Base-by-base conservation (phyloP, 179 eudicot species). In the Patellifolia procumbens region DNA sequence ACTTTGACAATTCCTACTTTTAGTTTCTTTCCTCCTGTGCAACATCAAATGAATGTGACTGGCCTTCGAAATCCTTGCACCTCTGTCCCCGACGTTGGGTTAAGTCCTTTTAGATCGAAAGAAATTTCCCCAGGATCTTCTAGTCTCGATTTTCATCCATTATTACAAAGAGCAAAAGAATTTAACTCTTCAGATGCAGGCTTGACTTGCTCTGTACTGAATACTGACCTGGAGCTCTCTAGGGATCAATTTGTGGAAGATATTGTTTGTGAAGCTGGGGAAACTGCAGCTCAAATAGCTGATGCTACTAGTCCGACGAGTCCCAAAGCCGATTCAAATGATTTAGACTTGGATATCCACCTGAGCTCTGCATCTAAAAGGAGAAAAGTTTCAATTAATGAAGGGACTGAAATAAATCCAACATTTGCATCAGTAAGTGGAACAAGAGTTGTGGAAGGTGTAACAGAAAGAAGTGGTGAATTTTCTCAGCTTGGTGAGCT, bases 61-160 rank as follows among this genome's bases (percentile, higher is more conserved):
- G 89, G 83, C 70, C 84, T 87, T 59, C 87, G 60, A 63, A 83
- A 86, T 79, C 80, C 90, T 62, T 68, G 77, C 45, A 72, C 80
- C 48, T 81, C 75, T 76, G 85, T 52, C 64, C 74, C 82, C 60
- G 76, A 80, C 46, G 73, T 76, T 78, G 84, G 76, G 68, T 81
- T 77, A 16, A 81, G 80, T 59, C 78, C 88, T 76, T 81, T 76
- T 10, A 78, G 74, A 70, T 77, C 83, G 28, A 87, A 74, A 83
- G 87, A 85, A 65, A 72, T 65, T 56, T 63, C 74, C 68, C 68
- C 82, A n/a, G 59, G 80, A 34, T 74, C 90, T 29, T 83, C 75
- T 70, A 82, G 86, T 82, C 79, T 87, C 56, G 91, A 92, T 83
- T 94, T 94, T 81, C 98, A 94, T 74, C 98, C 97, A 20, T 89